Conservation (phyloP, 768 basidiomycete species). For the Candolleomyces eurysporus region DNA sequence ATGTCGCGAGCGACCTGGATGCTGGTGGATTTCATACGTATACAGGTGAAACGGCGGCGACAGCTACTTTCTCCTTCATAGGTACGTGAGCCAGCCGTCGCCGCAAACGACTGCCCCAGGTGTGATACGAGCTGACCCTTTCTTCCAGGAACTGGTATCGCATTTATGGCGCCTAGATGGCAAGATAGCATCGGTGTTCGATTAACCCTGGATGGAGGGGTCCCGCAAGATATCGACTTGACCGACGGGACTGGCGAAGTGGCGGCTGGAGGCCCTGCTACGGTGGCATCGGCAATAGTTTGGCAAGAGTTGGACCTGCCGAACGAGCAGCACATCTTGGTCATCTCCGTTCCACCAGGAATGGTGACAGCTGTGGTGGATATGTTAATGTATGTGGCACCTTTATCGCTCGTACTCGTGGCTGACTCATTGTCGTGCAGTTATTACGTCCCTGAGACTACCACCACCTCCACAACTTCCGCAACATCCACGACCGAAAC, state of each 20-base stretch:
- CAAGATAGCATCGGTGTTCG: conserved; percentile 1
- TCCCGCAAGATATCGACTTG: neutral
- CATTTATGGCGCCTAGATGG: conserved; percentile 5
- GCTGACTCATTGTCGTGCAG: neutral
- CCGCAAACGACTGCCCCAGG: neutral
- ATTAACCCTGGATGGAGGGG: conserved; percentile 6
- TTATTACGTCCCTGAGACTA: neutral
- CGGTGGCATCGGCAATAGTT: neutral
- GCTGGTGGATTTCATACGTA: conserved; percentile 8
- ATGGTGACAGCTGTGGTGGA: neutral
- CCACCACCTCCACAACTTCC: neutral
- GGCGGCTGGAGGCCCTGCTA: conserved; percentile 2
- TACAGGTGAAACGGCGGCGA: neutral
- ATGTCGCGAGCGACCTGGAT: neutral
- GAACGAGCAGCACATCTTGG: neutral
- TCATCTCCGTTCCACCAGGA: conserved; percentile 3
- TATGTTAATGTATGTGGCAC: conserved; percentile 5
- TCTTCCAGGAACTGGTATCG: conserved; percentile 6
- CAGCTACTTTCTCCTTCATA: conserved; percentile 7
- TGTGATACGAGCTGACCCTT: neutral
- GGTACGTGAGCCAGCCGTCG: neutral
- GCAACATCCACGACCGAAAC: neutral
- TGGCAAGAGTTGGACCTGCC: neutral
- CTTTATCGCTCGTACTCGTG: neutral
- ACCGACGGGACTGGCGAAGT: neutral